Base-by-base conservation (phyloP, 805 yeast genomes). In the Candida koratica region DNA sequence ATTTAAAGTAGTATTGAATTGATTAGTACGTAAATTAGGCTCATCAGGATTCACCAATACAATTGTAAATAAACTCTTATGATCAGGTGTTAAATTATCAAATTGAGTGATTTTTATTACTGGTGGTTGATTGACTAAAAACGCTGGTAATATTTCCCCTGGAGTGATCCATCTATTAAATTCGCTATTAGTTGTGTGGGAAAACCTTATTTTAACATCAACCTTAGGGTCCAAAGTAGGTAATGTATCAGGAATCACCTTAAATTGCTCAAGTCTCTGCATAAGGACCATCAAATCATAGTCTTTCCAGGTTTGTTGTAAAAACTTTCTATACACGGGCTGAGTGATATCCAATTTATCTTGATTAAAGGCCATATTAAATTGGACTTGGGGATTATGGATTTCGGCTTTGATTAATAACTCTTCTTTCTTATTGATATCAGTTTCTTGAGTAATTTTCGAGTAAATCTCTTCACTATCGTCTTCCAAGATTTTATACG, bases 231-330 rank as follows among this genome's bases (percentile, higher is more conserved):
- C 80, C 39, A 93, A 60, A 2, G 97, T 88, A 17, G 97, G 93
- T 58, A 93, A 56, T 3, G 97, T 89, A 56, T 93, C 98, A 11
- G 98, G 98, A 41, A 93, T 84, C 28, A 86, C 86, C 28, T 73
- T 74, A 47, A 87, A 64, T 38, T 83, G 79, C 63, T 93, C 98
- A 36, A 93, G 61, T 66, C 97, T 79, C 65, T 93, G 97, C 93
- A 93, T 86, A 36, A 81, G 67, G 34, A 86, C 55, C 85, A 87
- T 83, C 59, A 77, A 76, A 28, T 76, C 80, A 44, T 79, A 69
- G 10, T 59, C 49, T 55, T 78, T 75, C 97, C 97, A 90, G 45
- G 81, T 75, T 43, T 80, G 63, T 48, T 75, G 65, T 41, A 84
- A 75, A 45, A 77, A 65, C 33, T 75, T 62, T 56, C 96, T 77